Evolutionary conservation across 176 grass and related monocot species (phyloP).

Genomic region (bread wheat (Triticum aestivum)): DNA sequence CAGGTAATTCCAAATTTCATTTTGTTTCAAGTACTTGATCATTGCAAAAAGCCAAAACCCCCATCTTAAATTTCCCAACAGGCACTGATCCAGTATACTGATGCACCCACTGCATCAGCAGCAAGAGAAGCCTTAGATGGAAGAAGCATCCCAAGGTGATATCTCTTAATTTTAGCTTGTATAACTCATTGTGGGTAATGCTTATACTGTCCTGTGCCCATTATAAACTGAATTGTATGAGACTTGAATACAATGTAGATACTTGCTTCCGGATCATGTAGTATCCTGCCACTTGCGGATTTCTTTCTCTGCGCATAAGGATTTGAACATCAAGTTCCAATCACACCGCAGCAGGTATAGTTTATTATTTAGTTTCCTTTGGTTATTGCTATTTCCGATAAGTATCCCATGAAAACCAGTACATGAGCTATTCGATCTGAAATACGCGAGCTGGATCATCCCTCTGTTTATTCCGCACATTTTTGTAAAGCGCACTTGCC

Average conservation of each 20-base stretch:
- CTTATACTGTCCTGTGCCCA: slow-evolving; percentile 6
- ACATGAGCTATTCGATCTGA: not conserved
- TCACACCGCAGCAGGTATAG: slow-evolving; percentile 88
- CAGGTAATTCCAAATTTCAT: slow-evolving; percentile 51
- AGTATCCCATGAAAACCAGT: not conserved
- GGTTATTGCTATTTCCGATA: not conserved
- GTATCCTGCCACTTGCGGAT: slow-evolving; percentile 77
- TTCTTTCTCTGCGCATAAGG: slow-evolving; percentile 89
- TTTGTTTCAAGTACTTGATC: slow-evolving; percentile 21
- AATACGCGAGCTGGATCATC: not conserved
- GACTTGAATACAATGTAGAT: slow-evolving; percentile 41
- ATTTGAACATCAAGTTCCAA: slow-evolving; percentile 98
- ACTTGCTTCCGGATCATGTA: slow-evolving; percentile 88
- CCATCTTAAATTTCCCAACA: slow-evolving; percentile 38
- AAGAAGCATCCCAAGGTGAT: slow-evolving; percentile 94
- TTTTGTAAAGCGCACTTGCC: not conserved
- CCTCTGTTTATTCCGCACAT: not conserved
- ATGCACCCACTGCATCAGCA: slow-evolving; percentile 78
- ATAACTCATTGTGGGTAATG: not conserved
- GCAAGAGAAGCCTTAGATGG: slow-evolving; percentile 95
- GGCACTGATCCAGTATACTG: slow-evolving; percentile 92
- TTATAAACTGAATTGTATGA: slow-evolving; percentile 32
- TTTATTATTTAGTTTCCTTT: not conserved
- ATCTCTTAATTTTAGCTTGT: slow-evolving; percentile 23
- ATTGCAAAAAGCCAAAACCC: slow-evolving; percentile 22